A percentile compares a stretch with the other conserved stretches of the same genome.
phyloP scores from a whole-genome alignment of 805 yeast species.

The Yueomyces sinensis region DNA sequence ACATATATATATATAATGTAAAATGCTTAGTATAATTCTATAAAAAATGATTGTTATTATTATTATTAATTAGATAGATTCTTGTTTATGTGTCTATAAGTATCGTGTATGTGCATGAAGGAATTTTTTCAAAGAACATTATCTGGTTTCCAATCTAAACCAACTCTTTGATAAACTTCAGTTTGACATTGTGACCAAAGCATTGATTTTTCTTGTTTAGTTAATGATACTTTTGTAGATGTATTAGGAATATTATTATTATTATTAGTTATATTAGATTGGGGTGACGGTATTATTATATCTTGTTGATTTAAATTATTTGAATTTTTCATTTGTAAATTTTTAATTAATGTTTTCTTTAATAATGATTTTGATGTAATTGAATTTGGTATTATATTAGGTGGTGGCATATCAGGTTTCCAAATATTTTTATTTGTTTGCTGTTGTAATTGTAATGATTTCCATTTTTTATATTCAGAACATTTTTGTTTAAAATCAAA shows the following conservation, averaged over 20 bases:
- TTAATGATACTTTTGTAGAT: conserved; percentile 20
- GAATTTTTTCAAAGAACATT: neutral
- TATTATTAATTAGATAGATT: no score
- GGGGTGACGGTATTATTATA: neutral
- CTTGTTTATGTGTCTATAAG: no score
- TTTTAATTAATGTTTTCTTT: conserved; percentile 24
- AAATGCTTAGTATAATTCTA: no score
- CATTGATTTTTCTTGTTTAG: conserved; percentile 42
- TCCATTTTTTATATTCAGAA: conserved; percentile 31
- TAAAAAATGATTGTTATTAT: no score
- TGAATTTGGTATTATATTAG: conserved; percentile 16
- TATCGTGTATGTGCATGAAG: no score
- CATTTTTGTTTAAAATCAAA: conserved; percentile 45
- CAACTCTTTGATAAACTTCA: conserved; percentile 39
- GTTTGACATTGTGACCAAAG: conserved; percentile 57
- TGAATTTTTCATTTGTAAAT: conserved; percentile 8
- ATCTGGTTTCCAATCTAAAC: conserved; percentile 3
- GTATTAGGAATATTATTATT: conserved; percentile 1
- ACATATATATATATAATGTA: no score
- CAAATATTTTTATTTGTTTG: conserved; percentile 5
- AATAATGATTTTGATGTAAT: conserved; percentile 5
- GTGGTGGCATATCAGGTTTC: conserved; percentile 25
- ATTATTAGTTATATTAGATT: neutral
- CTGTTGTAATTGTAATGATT: conserved; percentile 17
- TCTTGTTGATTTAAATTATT: no score